A percentile compares a stretch with the other conserved stretches of the same genome.
Evolutionary conservation across 352 stramenopile genomes (phyloP).

Genomic region (Pythium sukuiense): DNA sequence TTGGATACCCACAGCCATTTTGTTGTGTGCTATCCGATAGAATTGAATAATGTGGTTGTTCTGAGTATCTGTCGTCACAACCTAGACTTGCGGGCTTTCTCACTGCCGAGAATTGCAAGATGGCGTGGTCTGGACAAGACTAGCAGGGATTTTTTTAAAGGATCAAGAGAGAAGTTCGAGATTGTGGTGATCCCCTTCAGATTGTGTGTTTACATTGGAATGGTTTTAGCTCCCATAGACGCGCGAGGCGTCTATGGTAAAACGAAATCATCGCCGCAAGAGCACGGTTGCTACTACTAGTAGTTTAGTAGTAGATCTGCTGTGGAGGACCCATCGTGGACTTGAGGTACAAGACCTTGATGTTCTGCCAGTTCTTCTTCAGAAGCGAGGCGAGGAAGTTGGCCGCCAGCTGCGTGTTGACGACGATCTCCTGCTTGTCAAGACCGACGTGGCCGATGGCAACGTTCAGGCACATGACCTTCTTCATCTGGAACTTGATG

Average conservation of each 20-base stretch:
- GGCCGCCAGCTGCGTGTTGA: constrained; percentile 97
- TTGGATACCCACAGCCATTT: no score
- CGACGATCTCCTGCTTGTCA: constrained; percentile 94
- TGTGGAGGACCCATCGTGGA: constrained; percentile 97
- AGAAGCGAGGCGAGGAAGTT: constrained; percentile 99
- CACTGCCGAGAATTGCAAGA: no score
- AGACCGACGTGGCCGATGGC: constrained; percentile 97
- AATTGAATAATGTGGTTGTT: no score
- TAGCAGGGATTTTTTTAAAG: neutral
- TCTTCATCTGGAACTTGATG: constrained; percentile 99
- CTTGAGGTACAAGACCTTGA: constrained; percentile 99
- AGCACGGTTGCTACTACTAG: constrained; percentile 11
- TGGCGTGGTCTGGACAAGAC: no score
- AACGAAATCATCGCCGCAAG: constrained; percentile 31
- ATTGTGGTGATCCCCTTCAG: constrained; percentile 26
- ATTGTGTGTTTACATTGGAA: constrained; percentile 21
- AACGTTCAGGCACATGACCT: constrained; percentile 99
- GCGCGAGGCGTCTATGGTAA: constrained; percentile 32
- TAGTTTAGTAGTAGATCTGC: constrained; percentile 99
- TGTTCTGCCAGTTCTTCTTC: constrained; percentile 99
- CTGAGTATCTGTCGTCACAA: no score
- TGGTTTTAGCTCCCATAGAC: constrained; percentile 39
- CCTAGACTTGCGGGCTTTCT: no score
- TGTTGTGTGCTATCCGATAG: no score
- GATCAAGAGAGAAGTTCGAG: neutral